Base-by-base conservation (phyloP, 1,284 basidiomycete genomes). In the Irpex rosettiformis region DNA sequence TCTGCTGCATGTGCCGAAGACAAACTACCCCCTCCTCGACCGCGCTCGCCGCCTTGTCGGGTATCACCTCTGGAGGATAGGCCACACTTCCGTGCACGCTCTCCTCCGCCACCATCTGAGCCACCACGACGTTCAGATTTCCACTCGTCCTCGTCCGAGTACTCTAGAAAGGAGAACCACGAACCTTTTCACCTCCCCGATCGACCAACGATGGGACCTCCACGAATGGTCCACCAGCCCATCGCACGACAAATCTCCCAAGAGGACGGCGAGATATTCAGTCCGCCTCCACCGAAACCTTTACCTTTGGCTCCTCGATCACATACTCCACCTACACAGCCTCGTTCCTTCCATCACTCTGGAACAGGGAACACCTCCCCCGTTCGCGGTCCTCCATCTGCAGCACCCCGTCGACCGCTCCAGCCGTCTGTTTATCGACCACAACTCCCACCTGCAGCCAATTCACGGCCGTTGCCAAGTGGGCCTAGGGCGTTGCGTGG, bases 211-310 rank as follows among this genome's bases (percentile, higher is more conserved):
- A 51, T 51, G 48, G 48, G 48, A 6, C 48, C 48, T 27, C 48
- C 48, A 27, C 48, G 27, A 18, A 24, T 27, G 11, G 33, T 37
- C 33, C 56, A 49, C 10, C 58, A 49, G 10, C 47, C 42, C 43
- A 55, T 58, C 30, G 55, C 63, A 10, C 69, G 67, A 57, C 68
- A 70, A 37, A 67, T 66, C 3, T 75, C 77, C 1, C 77, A 78
- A 40, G 82, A 85, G 65, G 83, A 85, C 48, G 82, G 83, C 4
- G 84, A 85, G 67, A 83, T 85, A 18, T 67, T 74, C 4, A 75
- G 67, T 49, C 68, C 69, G 25, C 66, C 73, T 2, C 69, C 75
- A 3, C 66, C 70, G 3, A 75, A 75, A 57, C 58, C 67, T 0
- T 64, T 64, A 2, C 63, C 69, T 0, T 72, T 72, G 51, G 66